Evolutionary conservation across 2,329 filamentous ascomycete genomes (phyloP).

Genomic region (Bipolaris victoriae): DNA sequence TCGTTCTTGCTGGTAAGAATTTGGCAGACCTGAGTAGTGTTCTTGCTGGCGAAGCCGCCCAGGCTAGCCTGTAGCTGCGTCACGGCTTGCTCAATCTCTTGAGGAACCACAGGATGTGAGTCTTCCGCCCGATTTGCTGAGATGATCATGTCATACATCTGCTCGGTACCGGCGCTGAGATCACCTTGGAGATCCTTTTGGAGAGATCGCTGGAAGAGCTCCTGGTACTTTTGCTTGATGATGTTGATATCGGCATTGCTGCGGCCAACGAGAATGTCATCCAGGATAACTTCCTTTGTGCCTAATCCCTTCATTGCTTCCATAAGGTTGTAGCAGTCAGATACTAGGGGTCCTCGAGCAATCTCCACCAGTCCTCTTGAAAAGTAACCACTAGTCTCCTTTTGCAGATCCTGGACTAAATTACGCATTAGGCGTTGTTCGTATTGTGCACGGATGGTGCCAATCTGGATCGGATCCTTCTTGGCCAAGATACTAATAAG

Average conservation of each 20-base stretch:
- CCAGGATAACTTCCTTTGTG: constrained; percentile 84
- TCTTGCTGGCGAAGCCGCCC: constrained; percentile 70
- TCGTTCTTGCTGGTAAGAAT: constrained; percentile 79
- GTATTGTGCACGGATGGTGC: constrained; percentile 66
- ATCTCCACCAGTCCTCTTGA: constrained; percentile 76
- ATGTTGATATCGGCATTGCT: constrained; percentile 86
- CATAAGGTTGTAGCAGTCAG: constrained; percentile 74
- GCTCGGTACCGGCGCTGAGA: constrained; percentile 82
- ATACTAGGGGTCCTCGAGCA: constrained; percentile 75
- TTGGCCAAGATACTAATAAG: constrained; percentile 73
- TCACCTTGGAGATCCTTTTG: constrained; percentile 77
- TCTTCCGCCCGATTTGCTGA: constrained; percentile 79
- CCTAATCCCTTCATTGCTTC: constrained; percentile 78
- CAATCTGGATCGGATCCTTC: constrained; percentile 79
- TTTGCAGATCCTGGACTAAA: constrained; percentile 75
- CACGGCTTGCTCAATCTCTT: constrained; percentile 77
- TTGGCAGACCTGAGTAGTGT: constrained; percentile 77
- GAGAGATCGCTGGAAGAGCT: constrained; percentile 68
- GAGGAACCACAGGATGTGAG: constrained; percentile 71
- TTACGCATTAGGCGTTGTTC: constrained; percentile 66
- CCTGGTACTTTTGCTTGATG: constrained; percentile 80
- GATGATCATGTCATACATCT: constrained; percentile 83
- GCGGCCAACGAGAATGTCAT: constrained; percentile 82
- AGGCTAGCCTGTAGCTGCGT: constrained; percentile 74
- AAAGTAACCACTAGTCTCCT: constrained; percentile 76